Percentiles rank a stretch among this genome's conserved stretches.
phyloP scores from a whole-genome alignment of 352 stramenopile species.

The Phytophthora fragariae region DNA sequence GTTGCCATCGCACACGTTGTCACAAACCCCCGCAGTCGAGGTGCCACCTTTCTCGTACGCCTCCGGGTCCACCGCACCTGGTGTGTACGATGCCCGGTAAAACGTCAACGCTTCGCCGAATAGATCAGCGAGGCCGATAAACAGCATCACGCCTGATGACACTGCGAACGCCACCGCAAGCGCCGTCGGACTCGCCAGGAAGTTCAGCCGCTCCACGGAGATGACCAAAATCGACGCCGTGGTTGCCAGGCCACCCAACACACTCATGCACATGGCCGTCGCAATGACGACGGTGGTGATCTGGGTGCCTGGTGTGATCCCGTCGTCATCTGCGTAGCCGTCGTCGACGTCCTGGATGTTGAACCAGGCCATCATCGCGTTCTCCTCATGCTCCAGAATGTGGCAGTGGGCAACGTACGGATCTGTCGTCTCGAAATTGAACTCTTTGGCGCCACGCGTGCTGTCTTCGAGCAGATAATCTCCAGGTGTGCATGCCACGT shows the following conservation, averaged over 20 bases:
- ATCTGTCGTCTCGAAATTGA: constrained; percentile 76
- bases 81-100: constrained; percentile 62
- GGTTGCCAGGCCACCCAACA: constrained; percentile 67
- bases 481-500: constrained; percentile 77
- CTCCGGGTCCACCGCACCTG: constrained; percentile 60
- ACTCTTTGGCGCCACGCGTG: constrained; percentile 65
- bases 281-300: constrained; percentile 58
- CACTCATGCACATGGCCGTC: constrained; percentile 76
- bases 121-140: constrained; percentile 72
- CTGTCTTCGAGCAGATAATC: constrained; percentile 65
- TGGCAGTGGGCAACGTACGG: constrained; percentile 84
- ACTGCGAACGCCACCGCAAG: constrained; percentile 74
- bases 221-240: constrained; percentile 67
- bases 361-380: constrained; percentile 84
- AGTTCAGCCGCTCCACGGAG: constrained; percentile 52
- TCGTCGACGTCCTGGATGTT: constrained; percentile 61
- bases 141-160: constrained; percentile 78
- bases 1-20: constrained; percentile 66
- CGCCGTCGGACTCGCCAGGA: constrained; percentile 59
- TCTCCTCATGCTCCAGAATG: constrained; percentile 86
- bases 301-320: constrained; percentile 38
- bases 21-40: constrained; percentile 48
- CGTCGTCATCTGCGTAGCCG: constrained; percentile 48
- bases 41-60: constrained; percentile 66
- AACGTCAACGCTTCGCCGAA: constrained; percentile 59